Evolutionary conservation across 2,329 filamentous ascomycete genomes (phyloP), one percentile per base, ranked within the genome.

Genomic region (Microdochium paspali): DNA sequence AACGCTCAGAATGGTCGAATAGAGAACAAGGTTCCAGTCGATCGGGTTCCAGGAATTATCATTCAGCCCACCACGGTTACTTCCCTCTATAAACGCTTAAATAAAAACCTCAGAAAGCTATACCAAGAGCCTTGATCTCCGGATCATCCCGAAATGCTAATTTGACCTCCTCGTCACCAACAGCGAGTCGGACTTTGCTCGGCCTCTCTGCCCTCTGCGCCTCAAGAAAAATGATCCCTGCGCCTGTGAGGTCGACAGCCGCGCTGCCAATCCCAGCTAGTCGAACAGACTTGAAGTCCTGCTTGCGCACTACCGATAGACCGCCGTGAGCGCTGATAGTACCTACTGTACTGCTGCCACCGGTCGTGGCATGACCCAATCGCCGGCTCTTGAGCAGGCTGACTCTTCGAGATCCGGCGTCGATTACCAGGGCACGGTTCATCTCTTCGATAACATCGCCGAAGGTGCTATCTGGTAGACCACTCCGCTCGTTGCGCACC

Each of bases 361-460:
- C 10, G 35, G 15, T 18, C 6, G 35, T 7, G 6, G 15, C 10
- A 21, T 18, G 6, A 7, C 35, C 35, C 3, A 44, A 24, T 18
- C 24, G 81, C 66, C 26, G 44, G 21, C 24, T 45, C 28, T 60
- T 61, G 1, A 91, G 66, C 51, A 82, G 76, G 30, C 79, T 73
- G 40, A 82, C 71, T 26, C 86, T 73, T n/a, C 76, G 71, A 39
- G 72, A 78, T 25, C 76, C 75, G 24, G 73, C 75, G 45, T 79
- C 79, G 61, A 85, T 71, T 46, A 76, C 69, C 2, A 79, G 78
- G 50, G 90, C 79, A 26, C 80, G 78, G 58, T 82, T 83, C 49
- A 87, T 83, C 66, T 98, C 93, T 56, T 95, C 90, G 6, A 95
- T 71, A 4, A 96, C 84, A 55, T 97, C 93, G 20, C 90, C 89